Percentiles rank a stretch among this genome's conserved stretches.
Conservation (phyloP, 345 rosid genomes). For the Cardamine occulta region DNA sequence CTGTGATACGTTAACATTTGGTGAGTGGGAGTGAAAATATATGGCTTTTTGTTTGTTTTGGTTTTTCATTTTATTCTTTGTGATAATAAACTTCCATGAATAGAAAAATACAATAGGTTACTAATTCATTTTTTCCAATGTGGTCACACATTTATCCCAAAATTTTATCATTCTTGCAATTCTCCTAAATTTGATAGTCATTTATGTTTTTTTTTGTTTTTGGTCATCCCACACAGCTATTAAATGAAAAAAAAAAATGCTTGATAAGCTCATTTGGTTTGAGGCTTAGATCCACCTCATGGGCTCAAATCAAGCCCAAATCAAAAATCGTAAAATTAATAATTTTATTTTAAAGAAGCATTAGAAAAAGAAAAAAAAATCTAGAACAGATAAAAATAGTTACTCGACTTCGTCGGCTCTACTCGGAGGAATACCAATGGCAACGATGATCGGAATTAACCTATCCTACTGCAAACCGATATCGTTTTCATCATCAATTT, state of each 20-base stretch:
- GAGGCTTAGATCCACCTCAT: too few species aligned
- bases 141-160: too few species aligned
- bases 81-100: not conserved
- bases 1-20: conserved; percentile 1
- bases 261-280: too few species aligned
- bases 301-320: not conserved
- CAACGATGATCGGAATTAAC: conserved; percentile 41
- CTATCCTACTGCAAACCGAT: conserved; percentile 34
- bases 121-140: too few species aligned
- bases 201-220: not conserved
- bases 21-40: conserved; percentile 3
- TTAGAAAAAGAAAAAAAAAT: not conserved
- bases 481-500: conserved; percentile 53
- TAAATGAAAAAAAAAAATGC: too few species aligned
- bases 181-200: not conserved
- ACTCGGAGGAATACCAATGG: conserved; percentile 9
- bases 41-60: conserved; percentile 1
- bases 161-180: not conserved
- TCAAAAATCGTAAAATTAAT: not conserved
- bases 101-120: not conserved
- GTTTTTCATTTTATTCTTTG: conserved; percentile 17
- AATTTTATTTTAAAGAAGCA: not conserved
- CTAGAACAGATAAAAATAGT: not conserved
- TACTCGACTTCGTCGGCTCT: not conserved
- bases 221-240: too few species aligned